Conservation (phyloP, 495 filamentous ascomycete genomes). For the Talaromyces thailandensis region DNA sequence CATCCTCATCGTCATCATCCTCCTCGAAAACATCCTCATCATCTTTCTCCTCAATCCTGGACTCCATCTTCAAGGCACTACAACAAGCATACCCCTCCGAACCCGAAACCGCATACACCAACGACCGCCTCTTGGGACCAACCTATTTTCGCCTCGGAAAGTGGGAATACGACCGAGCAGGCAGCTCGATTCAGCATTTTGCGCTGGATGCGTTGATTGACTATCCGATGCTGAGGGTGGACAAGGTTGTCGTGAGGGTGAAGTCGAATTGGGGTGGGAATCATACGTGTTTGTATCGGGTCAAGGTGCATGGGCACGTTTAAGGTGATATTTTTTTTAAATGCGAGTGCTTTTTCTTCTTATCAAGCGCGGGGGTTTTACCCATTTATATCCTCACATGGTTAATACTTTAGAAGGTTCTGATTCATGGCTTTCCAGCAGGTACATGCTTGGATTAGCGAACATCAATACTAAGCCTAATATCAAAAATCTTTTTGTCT, state of each 20-base stretch:
- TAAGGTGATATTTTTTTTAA: constrained; percentile 8
- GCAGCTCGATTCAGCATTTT: constrained; percentile 26
- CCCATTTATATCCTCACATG: too few relatives aligned
- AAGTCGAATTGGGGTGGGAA: constrained; percentile 39
- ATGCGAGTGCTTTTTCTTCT: background rate
- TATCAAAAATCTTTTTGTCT: too few relatives aligned
- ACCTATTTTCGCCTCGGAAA: constrained; percentile 36
- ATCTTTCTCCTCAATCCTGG: constrained; percentile 16
- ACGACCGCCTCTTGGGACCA: constrained; percentile 23
- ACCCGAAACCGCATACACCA: constrained; percentile 20
- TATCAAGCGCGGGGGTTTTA: background rate
- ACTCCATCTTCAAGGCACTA: constrained; percentile 23
- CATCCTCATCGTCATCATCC: background rate
- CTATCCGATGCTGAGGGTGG: constrained; percentile 25
- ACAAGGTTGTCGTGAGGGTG: constrained; percentile 34
- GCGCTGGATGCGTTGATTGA: constrained; percentile 24
- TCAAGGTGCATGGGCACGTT: constrained; percentile 32
- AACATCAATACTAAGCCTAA: too few relatives aligned
- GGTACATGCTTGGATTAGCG: too few relatives aligned
- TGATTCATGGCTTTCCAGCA: too few relatives aligned
- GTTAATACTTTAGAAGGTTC: background rate
- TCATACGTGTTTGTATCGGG: constrained; percentile 38
- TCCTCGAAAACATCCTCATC: constrained; percentile 4
- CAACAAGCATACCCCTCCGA: constrained; percentile 19
- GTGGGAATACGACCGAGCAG: constrained; percentile 32